Evolutionary conservation across 2,329 filamentous ascomycete species (phyloP), one percentile per base, ranked within the genome.

Genomic region (Rachicladosporium sp.): DNA sequence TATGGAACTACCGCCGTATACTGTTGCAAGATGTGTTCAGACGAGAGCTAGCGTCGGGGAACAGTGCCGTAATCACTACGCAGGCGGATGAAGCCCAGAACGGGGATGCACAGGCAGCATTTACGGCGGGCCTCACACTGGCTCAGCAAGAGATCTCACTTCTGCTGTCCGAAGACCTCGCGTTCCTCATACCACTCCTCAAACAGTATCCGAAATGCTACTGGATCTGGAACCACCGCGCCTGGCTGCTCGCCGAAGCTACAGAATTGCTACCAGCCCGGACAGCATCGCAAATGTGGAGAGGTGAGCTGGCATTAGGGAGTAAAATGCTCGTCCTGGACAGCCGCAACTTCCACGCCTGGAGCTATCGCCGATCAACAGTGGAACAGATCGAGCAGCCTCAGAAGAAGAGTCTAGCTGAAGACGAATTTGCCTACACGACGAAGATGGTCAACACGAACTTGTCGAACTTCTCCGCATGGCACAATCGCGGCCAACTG

Each of bases 151-250:
- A 57, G 33, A 57, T 65, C 27, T 58, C 67, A 32, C 64, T 76
- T 3, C 56, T 80, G 27, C 71, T 96, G 45, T 72, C 74, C 35
- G 68, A 73, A 40, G 91, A 98, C 58, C 69, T 98, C 29, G 66
- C 67, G 35, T 94, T 95, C 55, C 79, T 89, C 29, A 75, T 95
- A 31, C 84, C 85, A 1, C 71, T 98, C 12, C 73, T 98, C 37
- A 73, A 84, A 47, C 77, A 86, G 49, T 89, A 78, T 49, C 91
- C 91, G 4, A 98, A 98, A 61, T 96, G 91, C 69, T 98, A 98
- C 66, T 96, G 91, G 89, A 89, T 98, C 54, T 98, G 91, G 91
- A 93, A 94, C 52, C 89, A 95, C 62, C 80, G 91, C 21, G 64
- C 81, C 34, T 98, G 91, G 88, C 67, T 89, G 3, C 68, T 98